Conservation (phyloP, 257 asterid species). For the Nicotiana sylvestris region DNA sequence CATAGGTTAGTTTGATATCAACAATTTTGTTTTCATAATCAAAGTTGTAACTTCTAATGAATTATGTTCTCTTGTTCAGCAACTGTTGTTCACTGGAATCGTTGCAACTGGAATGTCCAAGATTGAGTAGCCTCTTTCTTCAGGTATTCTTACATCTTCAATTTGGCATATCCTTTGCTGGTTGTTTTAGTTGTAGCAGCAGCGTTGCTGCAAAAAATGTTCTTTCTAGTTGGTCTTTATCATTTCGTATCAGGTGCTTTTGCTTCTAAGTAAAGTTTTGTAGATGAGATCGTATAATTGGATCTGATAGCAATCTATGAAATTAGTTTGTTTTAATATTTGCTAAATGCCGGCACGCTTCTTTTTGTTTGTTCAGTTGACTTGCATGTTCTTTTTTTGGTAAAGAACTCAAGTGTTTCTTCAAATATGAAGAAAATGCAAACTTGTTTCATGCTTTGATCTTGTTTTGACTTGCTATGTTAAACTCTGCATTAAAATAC, state of each 20-base stretch:
- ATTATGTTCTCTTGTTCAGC: constrained; percentile 39
- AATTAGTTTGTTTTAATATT: too few relatives aligned
- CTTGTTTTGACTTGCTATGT: too few relatives aligned
- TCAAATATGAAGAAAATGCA: too few relatives aligned
- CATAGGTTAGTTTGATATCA: background rate
- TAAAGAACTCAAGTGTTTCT: too few relatives aligned
- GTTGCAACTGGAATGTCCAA: constrained; percentile 87
- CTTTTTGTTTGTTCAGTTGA: too few relatives aligned
- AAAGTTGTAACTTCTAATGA: background rate
- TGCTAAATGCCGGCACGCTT: too few relatives aligned
- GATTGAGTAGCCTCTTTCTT: constrained; percentile 87
- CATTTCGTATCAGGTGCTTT: background rate
- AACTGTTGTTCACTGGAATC: constrained; percentile 83
- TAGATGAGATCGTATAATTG: background rate
- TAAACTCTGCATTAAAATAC: too few relatives aligned
- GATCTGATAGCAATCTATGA: background rate
- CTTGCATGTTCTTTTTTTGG: too few relatives aligned
- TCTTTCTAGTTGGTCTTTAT: background rate
- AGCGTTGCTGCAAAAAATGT: background rate
- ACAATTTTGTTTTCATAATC: constrained; percentile 1
- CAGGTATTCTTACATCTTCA: constrained; percentile 47
- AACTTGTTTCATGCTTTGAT: too few relatives aligned
- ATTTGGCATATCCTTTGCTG: background rate
- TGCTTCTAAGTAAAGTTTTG: background rate
- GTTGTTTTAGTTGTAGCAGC: background rate